Base-by-base conservation (phyloP, 495 filamentous ascomycete species). In the Hyaloscypha hepaticicola region DNA sequence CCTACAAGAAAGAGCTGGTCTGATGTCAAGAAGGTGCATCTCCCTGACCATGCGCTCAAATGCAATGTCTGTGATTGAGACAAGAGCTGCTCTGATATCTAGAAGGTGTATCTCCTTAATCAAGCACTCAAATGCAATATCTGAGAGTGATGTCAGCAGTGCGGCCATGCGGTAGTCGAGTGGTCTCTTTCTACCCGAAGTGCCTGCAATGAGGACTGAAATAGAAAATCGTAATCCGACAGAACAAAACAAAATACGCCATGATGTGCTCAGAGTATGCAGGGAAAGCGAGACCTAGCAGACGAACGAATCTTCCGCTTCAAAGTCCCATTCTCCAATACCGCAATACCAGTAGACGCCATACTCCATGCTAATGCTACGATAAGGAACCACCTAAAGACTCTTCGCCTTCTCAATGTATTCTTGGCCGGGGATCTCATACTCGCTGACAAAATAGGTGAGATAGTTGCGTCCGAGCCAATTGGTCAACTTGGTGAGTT, bases 391-490 rank as follows among this genome's bases (percentile, higher is more conserved):
- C n/a, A 55, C 24, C 45, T 70, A 68, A 34, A 53, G 31, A 25
- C 53, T 50, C 49, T 78, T 77, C 3, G 81, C 79, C 62, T 78
- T 75, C 25, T 84, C 81, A 55, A 79, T 67, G 63, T 85, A 85
- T 38, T 80, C 81, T 55, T 75, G 73, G 9, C 73, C 70, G 0
- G 82, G 82, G 0, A 73, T 85, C 73, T 94, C 87, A 72, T 98
- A 99, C 59, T 86, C 82, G 58, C 78, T 87, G 28, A 85, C 81
- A 72, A 99, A 96, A 76, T 92, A 96, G 28, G 82, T 81, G 48
- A 82, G 76, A 0, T 83, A 83, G 70, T 96, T 86, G 63, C 87
- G 88, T 25, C 85, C 83, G 63, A 99, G 78, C 90, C 91, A 99
- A 41, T 83, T 78, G 5, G 88, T 88, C 68, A 99, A 83, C 76